phyloP scores from a whole-genome alignment of 129 eudicot genomes.

The Erigeron canadensis region DNA sequence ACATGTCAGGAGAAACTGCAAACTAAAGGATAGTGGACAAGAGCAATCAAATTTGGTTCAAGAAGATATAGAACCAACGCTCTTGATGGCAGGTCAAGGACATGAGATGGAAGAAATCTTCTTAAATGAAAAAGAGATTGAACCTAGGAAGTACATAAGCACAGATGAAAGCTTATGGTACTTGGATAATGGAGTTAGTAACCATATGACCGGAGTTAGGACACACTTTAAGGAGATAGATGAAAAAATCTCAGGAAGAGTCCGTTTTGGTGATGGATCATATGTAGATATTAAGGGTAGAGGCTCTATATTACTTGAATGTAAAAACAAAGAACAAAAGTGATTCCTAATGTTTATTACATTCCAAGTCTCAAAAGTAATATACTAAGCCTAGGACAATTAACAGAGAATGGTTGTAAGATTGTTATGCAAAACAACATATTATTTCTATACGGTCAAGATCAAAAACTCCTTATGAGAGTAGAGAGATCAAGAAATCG shows the following conservation, averaged over 20 bases:
- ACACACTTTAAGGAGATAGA: not conserved
- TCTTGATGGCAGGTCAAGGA: not conserved
- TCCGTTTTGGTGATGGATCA: not conserved
- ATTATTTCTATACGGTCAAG: not conserved
- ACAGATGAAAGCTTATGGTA: not conserved
- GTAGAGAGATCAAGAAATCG: not conserved
- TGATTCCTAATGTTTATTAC: not conserved
- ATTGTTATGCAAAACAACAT: not conserved
- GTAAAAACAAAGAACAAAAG: not conserved
- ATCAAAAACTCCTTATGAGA: slow-evolving; percentile 2
- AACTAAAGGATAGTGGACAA: not conserved
- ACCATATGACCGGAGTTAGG: not conserved
- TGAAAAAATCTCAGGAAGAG: not conserved
- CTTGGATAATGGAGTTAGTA: not conserved
- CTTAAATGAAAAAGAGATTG: not conserved
- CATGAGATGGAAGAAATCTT: not conserved
- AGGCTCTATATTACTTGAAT: not conserved
- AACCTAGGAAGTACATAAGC: not conserved
- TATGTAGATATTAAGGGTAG: not conserved
- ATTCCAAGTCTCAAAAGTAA: not conserved
- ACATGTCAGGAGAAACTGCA: not conserved
- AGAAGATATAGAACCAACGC: not conserved
- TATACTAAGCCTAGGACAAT: not conserved
- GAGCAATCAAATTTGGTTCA: not conserved
- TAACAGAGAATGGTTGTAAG: not conserved